Conservation (phyloP, 768 basidiomycete species). For the Royoungia palumana region DNA sequence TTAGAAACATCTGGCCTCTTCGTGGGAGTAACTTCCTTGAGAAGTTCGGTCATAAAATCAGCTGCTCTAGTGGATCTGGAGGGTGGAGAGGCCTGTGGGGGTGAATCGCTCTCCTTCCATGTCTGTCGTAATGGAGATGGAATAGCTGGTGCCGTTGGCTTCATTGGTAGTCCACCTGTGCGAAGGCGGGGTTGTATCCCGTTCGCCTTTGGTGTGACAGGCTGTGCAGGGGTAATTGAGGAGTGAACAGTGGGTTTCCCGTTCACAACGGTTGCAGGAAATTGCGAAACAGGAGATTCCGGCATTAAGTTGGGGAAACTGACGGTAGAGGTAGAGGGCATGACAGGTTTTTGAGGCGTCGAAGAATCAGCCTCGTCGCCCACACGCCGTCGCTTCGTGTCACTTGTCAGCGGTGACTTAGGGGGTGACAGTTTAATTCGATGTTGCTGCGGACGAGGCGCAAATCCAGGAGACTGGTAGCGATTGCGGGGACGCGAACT, state of each 20-base stretch:
- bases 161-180: conserved; percentile 37
- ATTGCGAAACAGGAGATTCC: conserved; percentile 33
- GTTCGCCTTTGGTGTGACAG: conserved; percentile 28
- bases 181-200: conserved; percentile 37
- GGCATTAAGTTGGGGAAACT: conserved; percentile 23
- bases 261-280: conserved; percentile 28
- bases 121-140: conserved; percentile 77
- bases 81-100: conserved; percentile 32
- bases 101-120: conserved; percentile 51
- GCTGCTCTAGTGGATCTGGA: conserved; percentile 60
- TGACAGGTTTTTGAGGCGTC: conserved; percentile 31
- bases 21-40: conserved; percentile 66
- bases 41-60: conserved; percentile 63
- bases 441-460: conserved; percentile 47
- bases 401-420: conserved; percentile 38
- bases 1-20: conserved; percentile 68
- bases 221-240: conserved; percentile 21
- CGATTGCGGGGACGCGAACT: conserved; percentile 69
- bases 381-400: conserved; percentile 62
- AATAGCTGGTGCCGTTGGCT: conserved; percentile 58
- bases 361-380: conserved; percentile 42
- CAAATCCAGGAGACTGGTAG: conserved; percentile 71
- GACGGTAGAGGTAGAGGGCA: conserved; percentile 27
- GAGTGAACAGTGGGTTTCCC: conserved; percentile 23
- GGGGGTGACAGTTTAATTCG: conserved; percentile 42